Evolutionary conservation across 352 stramenopile genomes (phyloP).

Genomic region (Pythium utonaiense): DNA sequence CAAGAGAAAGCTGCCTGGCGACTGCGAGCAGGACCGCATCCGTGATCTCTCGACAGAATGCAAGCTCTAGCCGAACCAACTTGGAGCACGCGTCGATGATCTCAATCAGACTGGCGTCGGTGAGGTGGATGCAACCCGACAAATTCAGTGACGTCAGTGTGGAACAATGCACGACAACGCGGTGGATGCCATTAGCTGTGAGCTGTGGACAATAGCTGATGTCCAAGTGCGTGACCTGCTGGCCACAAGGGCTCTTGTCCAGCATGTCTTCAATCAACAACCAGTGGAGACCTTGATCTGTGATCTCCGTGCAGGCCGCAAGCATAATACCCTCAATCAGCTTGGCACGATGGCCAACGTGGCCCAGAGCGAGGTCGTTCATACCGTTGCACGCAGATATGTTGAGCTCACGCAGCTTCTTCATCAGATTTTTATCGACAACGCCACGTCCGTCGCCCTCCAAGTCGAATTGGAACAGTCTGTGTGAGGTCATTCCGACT

Average conservation of each 20-base stretch:
- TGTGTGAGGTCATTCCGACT: slow-evolving; percentile 57
- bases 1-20: slow-evolving; percentile 76
- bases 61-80: slow-evolving; percentile 68
- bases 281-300: slow-evolving; percentile 53
- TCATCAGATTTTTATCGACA: slow-evolving; percentile 77
- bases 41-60: slow-evolving; percentile 82
- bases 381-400: slow-evolving; percentile 67
- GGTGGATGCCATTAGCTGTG: slow-evolving; percentile 42
- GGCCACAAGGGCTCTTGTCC: slow-evolving; percentile 42
- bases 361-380: slow-evolving; percentile 67
- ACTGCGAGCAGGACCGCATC: slow-evolving; percentile 67
- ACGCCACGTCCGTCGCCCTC: slow-evolving; percentile 71
- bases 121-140: slow-evolving; percentile 75
- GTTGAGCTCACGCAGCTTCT: slow-evolving; percentile 55
- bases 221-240: slow-evolving; percentile 55
- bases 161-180: slow-evolving; percentile 52
- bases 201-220: slow-evolving; percentile 80
- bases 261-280: slow-evolving; percentile 63
- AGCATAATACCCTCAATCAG: slow-evolving; percentile 45
- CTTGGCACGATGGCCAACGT: slow-evolving; percentile 62
- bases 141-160: slow-evolving; percentile 77
- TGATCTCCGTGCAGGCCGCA: slow-evolving; percentile 59
- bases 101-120: slow-evolving; percentile 58
- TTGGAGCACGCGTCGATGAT: slow-evolving; percentile 66
- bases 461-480: slow-evolving; percentile 83